A percentile compares a stretch with the other conserved stretches of the same genome.
Evolutionary conservation across 345 rosid species (phyloP).

Genomic region (Carallia brachiata): DNA sequence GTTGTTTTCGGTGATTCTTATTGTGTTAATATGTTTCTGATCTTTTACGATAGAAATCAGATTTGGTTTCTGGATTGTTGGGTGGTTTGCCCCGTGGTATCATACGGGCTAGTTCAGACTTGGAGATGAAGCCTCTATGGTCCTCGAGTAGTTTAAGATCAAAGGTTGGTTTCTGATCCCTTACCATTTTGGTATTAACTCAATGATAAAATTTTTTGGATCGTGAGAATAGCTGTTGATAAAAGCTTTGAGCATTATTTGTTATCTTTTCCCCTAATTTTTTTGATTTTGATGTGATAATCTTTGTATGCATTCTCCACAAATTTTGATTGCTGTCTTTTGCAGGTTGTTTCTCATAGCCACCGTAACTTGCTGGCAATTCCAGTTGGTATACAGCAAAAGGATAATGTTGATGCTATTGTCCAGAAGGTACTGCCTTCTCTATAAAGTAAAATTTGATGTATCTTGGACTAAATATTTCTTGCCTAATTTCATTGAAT

Average conservation of each 20-base stretch:
- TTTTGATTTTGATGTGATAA: constrained; percentile 6
- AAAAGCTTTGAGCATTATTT: neutral
- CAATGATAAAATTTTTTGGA: neutral
- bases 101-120: constrained; percentile 65
- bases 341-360: constrained; percentile 42
- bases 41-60: constrained; percentile 45
- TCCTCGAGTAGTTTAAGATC: constrained; percentile 60
- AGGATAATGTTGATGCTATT: constrained; percentile 58
- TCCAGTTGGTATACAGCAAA: constrained; percentile 89
- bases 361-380: constrained; percentile 72
- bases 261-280: neutral
- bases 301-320: constrained; percentile 5
- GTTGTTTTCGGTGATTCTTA: neutral
- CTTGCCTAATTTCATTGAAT: constrained; percentile 43
- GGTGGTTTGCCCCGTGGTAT: constrained; percentile 71
- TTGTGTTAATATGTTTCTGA: constrained; percentile 13
- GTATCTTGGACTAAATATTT: neutral
- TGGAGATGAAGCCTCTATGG: constrained; percentile 95
- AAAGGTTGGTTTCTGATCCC: constrained; percentile 51
- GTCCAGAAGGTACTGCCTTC: constrained; percentile 67
- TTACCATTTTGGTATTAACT: neutral
- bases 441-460: constrained; percentile 8
- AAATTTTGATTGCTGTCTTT: constrained; percentile 11
- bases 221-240: neutral
- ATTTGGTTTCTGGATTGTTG: constrained; percentile 41